Evolutionary conservation across 1,284 basidiomycete genomes (phyloP), one percentile per base, ranked within the genome.

Genomic region (Rhodotorula sp.): DNA sequence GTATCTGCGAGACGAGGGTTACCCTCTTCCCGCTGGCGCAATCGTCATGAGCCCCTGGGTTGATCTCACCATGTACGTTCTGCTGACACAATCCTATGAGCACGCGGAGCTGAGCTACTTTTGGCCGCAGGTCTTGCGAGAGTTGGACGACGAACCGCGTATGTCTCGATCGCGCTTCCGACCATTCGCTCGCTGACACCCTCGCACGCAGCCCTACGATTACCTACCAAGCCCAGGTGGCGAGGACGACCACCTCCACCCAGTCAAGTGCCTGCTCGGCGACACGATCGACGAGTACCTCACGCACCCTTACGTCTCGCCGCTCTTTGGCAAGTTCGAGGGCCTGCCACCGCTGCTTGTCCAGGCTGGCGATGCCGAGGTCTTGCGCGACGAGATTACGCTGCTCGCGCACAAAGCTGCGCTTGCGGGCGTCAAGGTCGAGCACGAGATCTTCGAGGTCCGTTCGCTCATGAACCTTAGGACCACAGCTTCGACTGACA

Each of bases 271-370:
- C 75, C 97, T 97, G 79, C 88, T 99, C 7, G 96, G 96, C 17
- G 86, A 86, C 68, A 83, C 89, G 50, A 89, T 94, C 78, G 81
- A 90, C 78, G 59, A 87, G 70, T 97, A 92, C 79, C 84, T 97
- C 64, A 97, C 94, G 0, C 95, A 99, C 81, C 96, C 96, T 5
- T 99, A 99, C 79, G 96, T 91, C 10, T 93, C 91, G 74, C 94
- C 95, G 0, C 84, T 99, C n/a, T 99, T 98, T 78, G 96, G 96
- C 23, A 88, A 95, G 79, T 89, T 97, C 77, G 85, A 85, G 44
- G 91, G 90, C 13, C 83, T 99, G 17, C 96, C 96, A 14, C 96
- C 96, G 0, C 82, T 98, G 78, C 86, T 98, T 34, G 91, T 99
- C 56, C 95, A 98, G 81, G 89, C 89, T 2, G 96, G 96, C 42